A percentile compares a stretch with the other conserved stretches of the same genome.
Conservation (phyloP, 495 filamentous ascomycete genomes). For the Penicillium canescens region DNA sequence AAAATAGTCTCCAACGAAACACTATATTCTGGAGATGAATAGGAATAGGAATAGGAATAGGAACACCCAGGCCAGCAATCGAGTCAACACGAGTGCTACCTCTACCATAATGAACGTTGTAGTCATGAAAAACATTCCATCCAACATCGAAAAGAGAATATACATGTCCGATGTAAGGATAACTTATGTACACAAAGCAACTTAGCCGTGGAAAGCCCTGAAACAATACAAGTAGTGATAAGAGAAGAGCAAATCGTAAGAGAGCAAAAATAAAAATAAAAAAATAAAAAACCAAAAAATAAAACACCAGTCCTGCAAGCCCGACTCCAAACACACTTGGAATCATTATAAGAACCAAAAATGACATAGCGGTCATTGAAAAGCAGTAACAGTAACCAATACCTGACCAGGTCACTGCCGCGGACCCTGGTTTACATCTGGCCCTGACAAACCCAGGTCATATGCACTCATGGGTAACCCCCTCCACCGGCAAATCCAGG, state of each 20-base stretch:
- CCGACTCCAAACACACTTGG: not conserved
- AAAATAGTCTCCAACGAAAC: too few relatives aligned
- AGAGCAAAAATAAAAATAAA: not conserved
- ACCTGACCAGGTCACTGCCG: conserved; percentile 10
- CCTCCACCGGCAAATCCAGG: conserved; percentile 23
- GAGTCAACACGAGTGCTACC: too few relatives aligned
- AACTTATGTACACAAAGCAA: not conserved
- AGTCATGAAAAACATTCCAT: not conserved
- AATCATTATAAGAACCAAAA: conserved; percentile 16
- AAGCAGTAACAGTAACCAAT: not conserved
- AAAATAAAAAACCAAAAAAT: too few relatives aligned
- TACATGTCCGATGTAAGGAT: not conserved
- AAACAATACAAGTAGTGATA: not conserved
- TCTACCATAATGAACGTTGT: too few relatives aligned
- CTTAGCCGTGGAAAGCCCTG: too few relatives aligned
- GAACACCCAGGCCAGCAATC: too few relatives aligned
- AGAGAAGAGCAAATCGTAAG: not conserved
- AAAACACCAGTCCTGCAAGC: conserved; percentile 4
- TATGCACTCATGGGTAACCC: conserved; percentile 33
- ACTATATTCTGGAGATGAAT: too few relatives aligned
- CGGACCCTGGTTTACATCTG: conserved; percentile 16
- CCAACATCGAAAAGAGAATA: not conserved
- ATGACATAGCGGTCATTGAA: conserved; percentile 17
- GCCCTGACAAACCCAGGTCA: conserved; percentile 27
- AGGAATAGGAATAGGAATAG: not conserved